Base-by-base conservation (phyloP, 2,329 filamentous ascomycete species). In the Trichoderma koningiopsis region DNA sequence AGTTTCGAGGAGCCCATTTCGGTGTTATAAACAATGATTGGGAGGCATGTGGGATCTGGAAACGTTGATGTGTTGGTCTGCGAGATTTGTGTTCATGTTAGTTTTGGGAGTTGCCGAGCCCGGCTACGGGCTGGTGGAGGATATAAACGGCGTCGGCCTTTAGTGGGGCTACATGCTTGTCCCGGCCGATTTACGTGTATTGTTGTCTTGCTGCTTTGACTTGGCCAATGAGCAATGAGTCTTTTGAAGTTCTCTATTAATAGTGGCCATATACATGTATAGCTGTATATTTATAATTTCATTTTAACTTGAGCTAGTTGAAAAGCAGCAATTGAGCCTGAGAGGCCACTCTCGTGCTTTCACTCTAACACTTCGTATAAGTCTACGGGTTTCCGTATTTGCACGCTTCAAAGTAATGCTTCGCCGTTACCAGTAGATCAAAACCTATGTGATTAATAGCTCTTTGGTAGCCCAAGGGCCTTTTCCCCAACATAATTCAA, bases 401-500 rank as follows among this genome's bases (percentile, higher is more conserved):
- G 10, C 37, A 19, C 33, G n/a, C 19, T 2, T 8, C 19, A n/a
- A 19, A 43, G 19, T 43, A n/a, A 55, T n/a, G 8, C 33, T 22
- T 16, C 6, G 27, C 14, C 19, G 3, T 13, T 8, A 22, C n/a
- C 16, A 55, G 8, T 7, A 3, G 2, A 22, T 5, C 27, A 4
- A 61, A 61, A 24, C 11, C n/a, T 22, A 5, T 4, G 2, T 11
- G 7, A 14, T 69, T 58, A 92, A 72, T 92, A 93, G 74, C 89
- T 92, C 70, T 88, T 82, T 1, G 91, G 91, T 31, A 93, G 74
- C 4, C 84, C 80, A n/a, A 93, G 78, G 0, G 87, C 90, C 79
- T 87, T 91, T 76, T 92, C 90, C 3, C 86, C 84, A 14, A 93
- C 85, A 76, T 89, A 92, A 72, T 92, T 93, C 82, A 92, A 81